These are phyloP conservation scores for Spergularia bocconei DNA, from an alignment of 148 eudicot genomes.

Conservation along the genomic window DNA sequence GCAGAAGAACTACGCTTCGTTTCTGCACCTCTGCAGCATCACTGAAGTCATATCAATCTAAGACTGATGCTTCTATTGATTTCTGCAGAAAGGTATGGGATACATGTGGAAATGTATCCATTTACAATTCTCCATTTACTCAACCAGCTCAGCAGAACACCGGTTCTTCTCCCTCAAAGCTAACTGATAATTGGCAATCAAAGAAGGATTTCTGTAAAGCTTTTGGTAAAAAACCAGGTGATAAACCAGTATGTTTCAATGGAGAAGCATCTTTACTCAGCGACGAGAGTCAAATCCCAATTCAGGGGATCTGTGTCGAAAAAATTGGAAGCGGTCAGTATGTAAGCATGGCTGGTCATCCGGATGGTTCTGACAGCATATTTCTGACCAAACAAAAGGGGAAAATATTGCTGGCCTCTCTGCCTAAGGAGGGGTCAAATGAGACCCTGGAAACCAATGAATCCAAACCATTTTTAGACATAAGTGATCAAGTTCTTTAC, in stretches of 20 bases:
- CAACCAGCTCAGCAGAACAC: background rate
- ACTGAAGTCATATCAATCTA: background rate
- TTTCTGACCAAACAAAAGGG: conserved; percentile 66
- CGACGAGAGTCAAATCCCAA: background rate
- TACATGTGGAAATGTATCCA: conserved; percentile 16
- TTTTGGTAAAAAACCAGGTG: background rate
- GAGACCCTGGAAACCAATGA: conserved; percentile 53
- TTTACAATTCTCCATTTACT: conserved; percentile 15
- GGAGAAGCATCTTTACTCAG: background rate
- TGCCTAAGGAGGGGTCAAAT: conserved; percentile 58
- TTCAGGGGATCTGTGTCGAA: conserved; percentile 48
- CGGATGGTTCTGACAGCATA: conserved; percentile 76
- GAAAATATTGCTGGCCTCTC: conserved; percentile 59
- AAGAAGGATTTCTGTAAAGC: conserved; percentile 4
- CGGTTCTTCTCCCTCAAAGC: background rate
- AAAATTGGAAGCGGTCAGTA: conserved; percentile 72
- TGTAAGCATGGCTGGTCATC: conserved; percentile 67
- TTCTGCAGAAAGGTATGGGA: conserved; percentile 22
- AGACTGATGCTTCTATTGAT: background rate
- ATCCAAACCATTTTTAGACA: conserved; percentile 66
- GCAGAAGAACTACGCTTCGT: background rate
- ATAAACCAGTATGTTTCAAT: background rate
- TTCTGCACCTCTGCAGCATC: conserved; percentile 21
- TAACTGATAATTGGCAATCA: conserved; percentile 6
- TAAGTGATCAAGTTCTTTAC: conserved; percentile 61